Evolutionary conservation across 441 rosid genomes (phyloP), one percentile per base, ranked within the genome.

Genomic region (Hura crepitans): DNA sequence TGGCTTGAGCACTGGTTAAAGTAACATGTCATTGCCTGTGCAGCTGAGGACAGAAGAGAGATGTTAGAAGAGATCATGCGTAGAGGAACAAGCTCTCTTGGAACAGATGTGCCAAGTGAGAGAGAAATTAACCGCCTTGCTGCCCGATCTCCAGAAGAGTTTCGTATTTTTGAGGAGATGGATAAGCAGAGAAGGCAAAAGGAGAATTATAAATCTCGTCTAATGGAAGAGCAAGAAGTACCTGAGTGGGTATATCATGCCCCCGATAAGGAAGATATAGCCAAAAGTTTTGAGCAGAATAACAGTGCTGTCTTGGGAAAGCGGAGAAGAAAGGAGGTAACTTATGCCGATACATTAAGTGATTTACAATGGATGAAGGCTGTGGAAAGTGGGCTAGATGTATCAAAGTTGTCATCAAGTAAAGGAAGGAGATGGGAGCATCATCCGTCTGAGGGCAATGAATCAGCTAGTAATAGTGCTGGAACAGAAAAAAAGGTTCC

Each of bases 31-130:
- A 56, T 73, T 74, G 28, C 70, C 49, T 76, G 49, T 83, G 86
- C 96, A 94, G 97, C 97, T 72, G 85, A 87, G 86, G 99, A 96
- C 81, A 87, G 99, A 75, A 86, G 88, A 78, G 96, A 88, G 79
- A 84, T 96, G 97, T 83, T 96, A 77, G 92, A 88, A 81, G 99
- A 91, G 83, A 90, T 96, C 59, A 93, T 93, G 99, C 89, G 96
- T 28, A 87, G 77, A 82, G 99, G 99, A 78, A 84, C 98, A 66
- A 93, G 99, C 75, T 85, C 98, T 49, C 92, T 93, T 31, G 99
- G 99, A 77, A 81, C 82, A 28, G 99, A 93, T 73, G 98, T 96
- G 74, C 99, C 98, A 28, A 96, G 97, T 73, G 98, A 96, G 84
- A 89, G 97, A 78, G 99, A 96, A 84, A 96, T 96, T 78, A 96